Evolutionary conservation across 129 eudicot species (phyloP), one percentile per base, ranked within the genome.

Genomic region (Tagetes erecta): DNA sequence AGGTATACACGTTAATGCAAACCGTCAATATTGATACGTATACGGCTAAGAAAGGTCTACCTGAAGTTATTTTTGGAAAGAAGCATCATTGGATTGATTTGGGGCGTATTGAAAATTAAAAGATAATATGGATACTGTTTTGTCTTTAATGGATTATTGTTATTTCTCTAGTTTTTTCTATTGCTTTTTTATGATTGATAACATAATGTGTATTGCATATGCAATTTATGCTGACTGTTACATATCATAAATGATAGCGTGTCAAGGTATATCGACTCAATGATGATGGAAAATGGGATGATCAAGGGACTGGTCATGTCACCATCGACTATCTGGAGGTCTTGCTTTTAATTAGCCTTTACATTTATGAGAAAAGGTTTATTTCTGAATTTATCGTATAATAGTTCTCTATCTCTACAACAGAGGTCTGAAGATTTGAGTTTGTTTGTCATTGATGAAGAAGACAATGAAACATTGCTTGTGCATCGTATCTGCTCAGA

Each of bases 271-370:
- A 92, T 64, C 92, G 96, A 52, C 76, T 87, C 78, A 87, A 74
- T 83, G 88, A 83, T 35, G 96, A 92, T 83, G 95, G 96, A 50
- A 89, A 89, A 79, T 92, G 98, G 98, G 98, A 92, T 82, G 98
- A 92, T 82, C 96, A 86, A 82, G 98, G 98, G 80, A 89, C 96
- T 70, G 98, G 98, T 40, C 98, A 92, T 79, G 88, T 92, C 69
- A 83, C 88, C 70, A 86, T 92, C 77, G 95, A 90, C 80, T 89
- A 86, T 76, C 20, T 90, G 69, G 96, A 92, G 95, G 98, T 92
- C 38, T 42, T 65, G 3, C 47, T 56, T n/a, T 42, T 14, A 30
- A 2, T 50, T 53, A 0, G 5, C 14, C 49, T 68, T 74, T 70
- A 50, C 27, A 10, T 58, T 2, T 31, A 12, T 51, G 35, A 49